Evolutionary conservation across 768 basidiomycete genomes (phyloP), one percentile per base, ranked within the genome.

Genomic region (Tricholoma flavovirens): DNA sequence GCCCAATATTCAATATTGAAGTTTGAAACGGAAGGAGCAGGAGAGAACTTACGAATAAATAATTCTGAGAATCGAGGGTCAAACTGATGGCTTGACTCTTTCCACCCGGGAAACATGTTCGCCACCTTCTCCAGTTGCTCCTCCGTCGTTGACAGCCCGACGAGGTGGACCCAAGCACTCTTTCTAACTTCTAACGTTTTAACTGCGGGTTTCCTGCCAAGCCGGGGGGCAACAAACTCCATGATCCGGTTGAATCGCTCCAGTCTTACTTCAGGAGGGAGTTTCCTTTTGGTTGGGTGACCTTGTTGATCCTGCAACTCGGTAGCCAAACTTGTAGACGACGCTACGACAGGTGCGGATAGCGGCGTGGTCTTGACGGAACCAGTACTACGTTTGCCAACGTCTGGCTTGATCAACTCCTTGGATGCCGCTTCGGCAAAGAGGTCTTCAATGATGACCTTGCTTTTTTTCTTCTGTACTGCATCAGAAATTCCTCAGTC

Each of bases 1-100:
- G 26, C 30, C 12, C 35, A 38, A 17, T 32, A 40, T n/a, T n/a
- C 35, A 38, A 17, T 32, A 40, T 15, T n/a, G 8, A 38, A 10
- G 33, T 56, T 2, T 51, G 15, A 50, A 3, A 24, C 8, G 42
- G 12, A 29, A 32, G 32, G 8, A 30, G 21, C 2, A 10, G 19
- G 12, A 19, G 36, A 22, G 9, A 2, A 80, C 83, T 67, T 66
- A 86, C 85, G 77, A 54, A 80, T 72, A 62, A 87, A 82, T 24
- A 70, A 68, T 59, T 81, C 80, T 0, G 75, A 68, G 49, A 80
- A 77, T 0, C 64, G 49, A 1, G 66, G 59, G 11, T 67, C 67
- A 55, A 83, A 77, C 29, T 64, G 63, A 49, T 75, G 66, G 14
- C 77, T 71, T 0, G 70, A 67, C 35, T 77, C 80, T 58, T 72